Evolutionary conservation across 2,329 filamentous ascomycete genomes (phyloP).

Genomic region (Fonsecaea erecta): DNA sequence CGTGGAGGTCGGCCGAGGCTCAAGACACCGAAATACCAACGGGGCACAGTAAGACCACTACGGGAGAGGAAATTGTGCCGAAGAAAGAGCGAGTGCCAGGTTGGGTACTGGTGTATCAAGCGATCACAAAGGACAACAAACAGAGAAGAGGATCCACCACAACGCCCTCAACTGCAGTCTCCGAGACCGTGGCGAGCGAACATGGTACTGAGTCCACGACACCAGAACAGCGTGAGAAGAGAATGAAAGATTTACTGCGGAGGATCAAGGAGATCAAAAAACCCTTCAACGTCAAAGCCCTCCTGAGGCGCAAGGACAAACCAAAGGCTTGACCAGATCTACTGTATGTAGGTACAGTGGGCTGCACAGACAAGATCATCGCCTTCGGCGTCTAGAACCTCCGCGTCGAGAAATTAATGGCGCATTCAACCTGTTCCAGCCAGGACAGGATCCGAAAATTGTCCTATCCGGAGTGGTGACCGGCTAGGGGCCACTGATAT

Average conservation of each 20-base stretch:
- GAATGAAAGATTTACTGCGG: slow-evolving; percentile 40
- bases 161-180: slow-evolving; percentile 4
- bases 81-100: slow-evolving; percentile 33
- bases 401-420: slow-evolving; percentile 5
- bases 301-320: slow-evolving; percentile 36
- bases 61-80: not conserved
- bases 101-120: slow-evolving; percentile 35
- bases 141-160: slow-evolving; percentile 19
- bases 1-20: slow-evolving; percentile 58
- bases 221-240: slow-evolving; percentile 40
- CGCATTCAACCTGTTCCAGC: slow-evolving; percentile 4
- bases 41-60: slow-evolving; percentile 8
- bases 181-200: slow-evolving; percentile 10
- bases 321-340: slow-evolving; percentile 16
- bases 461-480: slow-evolving; percentile 7
- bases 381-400: not conserved
- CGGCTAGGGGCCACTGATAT: not conserved
- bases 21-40: slow-evolving; percentile 36
- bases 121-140: slow-evolving; percentile 31
- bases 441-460: slow-evolving; percentile 14
- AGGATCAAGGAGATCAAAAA: slow-evolving; percentile 45
- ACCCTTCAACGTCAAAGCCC: slow-evolving; percentile 37
- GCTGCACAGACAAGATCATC: not conserved
- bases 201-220: slow-evolving; percentile 21
- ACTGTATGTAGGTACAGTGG: too few relatives aligned